Percentiles rank a stretch among this genome's conserved stretches.
Evolutionary conservation across 2,329 filamentous ascomycete genomes (phyloP).

Genomic region (Penicillium sp.): DNA sequence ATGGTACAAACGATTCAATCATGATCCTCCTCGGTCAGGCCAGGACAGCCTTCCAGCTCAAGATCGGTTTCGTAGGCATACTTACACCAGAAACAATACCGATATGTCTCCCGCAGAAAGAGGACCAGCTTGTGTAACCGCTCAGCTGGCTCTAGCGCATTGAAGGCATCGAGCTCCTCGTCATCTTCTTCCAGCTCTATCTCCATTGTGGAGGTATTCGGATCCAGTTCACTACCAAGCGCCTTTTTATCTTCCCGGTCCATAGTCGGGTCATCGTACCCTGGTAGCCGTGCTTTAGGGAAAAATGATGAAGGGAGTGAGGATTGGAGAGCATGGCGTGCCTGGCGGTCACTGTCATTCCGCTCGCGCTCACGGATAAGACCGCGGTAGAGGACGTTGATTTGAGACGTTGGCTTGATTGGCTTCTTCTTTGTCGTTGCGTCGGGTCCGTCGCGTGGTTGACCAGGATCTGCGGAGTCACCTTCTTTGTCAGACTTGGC

Average conservation of each 20-base stretch:
- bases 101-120: slow-evolving; percentile 67
- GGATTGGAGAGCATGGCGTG: slow-evolving; percentile 33
- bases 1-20: slow-evolving; percentile 41
- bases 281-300: slow-evolving; percentile 52
- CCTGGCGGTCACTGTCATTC: slow-evolving; percentile 42
- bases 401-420: slow-evolving; percentile 57
- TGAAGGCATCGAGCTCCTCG: slow-evolving; percentile 74
- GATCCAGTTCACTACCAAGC: slow-evolving; percentile 51
- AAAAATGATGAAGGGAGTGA: slow-evolving; percentile 37
- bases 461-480: slow-evolving; percentile 14
- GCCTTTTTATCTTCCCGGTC: slow-evolving; percentile 71
- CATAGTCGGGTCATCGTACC: slow-evolving; percentile 65
- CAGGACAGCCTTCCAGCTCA: slow-evolving; percentile 88
- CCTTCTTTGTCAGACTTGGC: slow-evolving; percentile 10
- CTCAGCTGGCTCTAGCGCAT: slow-evolving; percentile 64
- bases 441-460: background rate
- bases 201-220: slow-evolving; percentile 37
- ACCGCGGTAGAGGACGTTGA: slow-evolving; percentile 77
- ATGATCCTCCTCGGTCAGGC: slow-evolving; percentile 78
- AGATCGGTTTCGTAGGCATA: slow-evolving; percentile 61
- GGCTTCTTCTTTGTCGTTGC: slow-evolving; percentile 15
- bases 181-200: slow-evolving; percentile 70
- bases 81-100: slow-evolving; percentile 98
- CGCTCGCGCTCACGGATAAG: slow-evolving; percentile 68
- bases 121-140: slow-evolving; percentile 64